Conservation (phyloP, 2,329 filamentous ascomycete genomes). For the Penicillium sp. region DNA sequence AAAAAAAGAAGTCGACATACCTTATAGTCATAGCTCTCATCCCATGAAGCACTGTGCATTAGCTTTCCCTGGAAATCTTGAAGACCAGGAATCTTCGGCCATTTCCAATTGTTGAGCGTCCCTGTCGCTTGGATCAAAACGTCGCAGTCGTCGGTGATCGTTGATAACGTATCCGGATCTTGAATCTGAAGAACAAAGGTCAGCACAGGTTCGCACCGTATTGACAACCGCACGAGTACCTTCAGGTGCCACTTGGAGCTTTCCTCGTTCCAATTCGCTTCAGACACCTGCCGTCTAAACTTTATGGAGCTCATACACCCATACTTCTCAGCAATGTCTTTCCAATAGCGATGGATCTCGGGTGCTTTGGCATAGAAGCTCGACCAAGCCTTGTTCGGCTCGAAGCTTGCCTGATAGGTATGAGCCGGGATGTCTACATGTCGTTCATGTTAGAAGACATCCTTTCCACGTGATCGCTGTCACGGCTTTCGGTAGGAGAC, state of each 20-base stretch:
- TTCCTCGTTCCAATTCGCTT: conserved; percentile 47
- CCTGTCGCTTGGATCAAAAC: conserved; percentile 44
- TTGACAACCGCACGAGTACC: conserved; percentile 11
- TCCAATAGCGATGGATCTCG: conserved; percentile 54
- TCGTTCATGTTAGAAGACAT: accelerated
- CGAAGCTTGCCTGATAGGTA: conserved; percentile 55
- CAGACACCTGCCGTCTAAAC: conserved; percentile 47
- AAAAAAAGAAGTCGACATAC: conserved; percentile 14
- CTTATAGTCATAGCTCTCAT: conserved; percentile 37
- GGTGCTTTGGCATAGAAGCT: conserved; percentile 51
- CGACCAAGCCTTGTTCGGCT: conserved; percentile 51
- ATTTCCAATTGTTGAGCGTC: conserved; percentile 46
- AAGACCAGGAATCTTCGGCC: conserved; percentile 50
- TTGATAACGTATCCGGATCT: conserved; percentile 22
- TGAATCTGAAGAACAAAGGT: conserved; percentile 19
- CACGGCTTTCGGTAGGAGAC: not conserved
- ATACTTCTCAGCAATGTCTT: conserved; percentile 47
- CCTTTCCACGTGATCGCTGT: not conserved
- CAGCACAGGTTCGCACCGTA: not conserved
- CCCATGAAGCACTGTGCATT: conserved; percentile 49
- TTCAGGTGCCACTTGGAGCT: conserved; percentile 31
- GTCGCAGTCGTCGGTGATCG: conserved; percentile 32
- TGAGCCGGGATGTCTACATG: conserved; percentile 48
- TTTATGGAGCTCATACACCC: conserved; percentile 52
- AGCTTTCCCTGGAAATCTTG: conserved; percentile 50